Base-by-base conservation (phyloP, 495 filamentous ascomycete genomes). In the Penicillium waksmanii region DNA sequence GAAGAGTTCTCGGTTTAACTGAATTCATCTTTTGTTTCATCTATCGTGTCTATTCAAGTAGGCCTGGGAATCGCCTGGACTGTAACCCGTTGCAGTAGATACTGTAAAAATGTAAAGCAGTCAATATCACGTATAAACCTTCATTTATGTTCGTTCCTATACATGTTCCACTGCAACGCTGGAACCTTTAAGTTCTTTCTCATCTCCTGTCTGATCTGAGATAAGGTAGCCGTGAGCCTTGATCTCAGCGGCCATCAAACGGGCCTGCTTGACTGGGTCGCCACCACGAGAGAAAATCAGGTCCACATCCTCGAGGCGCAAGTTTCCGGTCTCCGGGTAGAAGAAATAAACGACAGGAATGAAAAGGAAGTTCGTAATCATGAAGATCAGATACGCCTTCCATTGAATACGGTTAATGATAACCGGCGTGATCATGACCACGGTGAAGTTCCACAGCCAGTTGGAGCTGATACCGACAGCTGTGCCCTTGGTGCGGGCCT, bases 301-400 rank as follows among this genome's bases (percentile, higher is more conserved):
- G 47, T 77, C 73, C 18, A 75, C 70, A 34, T 73, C 70, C 51
- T 75, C 73, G 4, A 78, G 66, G 62, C 73, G 85, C 76, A 66
- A 71, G 55, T 72, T 73, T n/a, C 71, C 65, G 1, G 78, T 79
- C 42, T 79, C 76, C 0, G 77, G 75, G 57, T 75, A 80, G 52
- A 67, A 76, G 65, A 77, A 78, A 55, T 79, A 80, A 23, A 80
- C 63, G 9, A 77, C 63, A 3, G 77, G 77, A 15, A 80, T 64
- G 56, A 80, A 82, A 2, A 72, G 53, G 18, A 77, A 73, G 61
- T 87, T 87, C 59, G 84, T 81, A 42, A 78, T 77, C 59, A 80
- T 82, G 70, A 82, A 89, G 51, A 87, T 82, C 60, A 88, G 73
- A 67, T 83, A 88, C 56, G 82, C 83, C 56, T 80, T 75, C 85